phyloP scores from a whole-genome alignment of 345 rosid genomes.

The Eucalyptus sp. region DNA sequence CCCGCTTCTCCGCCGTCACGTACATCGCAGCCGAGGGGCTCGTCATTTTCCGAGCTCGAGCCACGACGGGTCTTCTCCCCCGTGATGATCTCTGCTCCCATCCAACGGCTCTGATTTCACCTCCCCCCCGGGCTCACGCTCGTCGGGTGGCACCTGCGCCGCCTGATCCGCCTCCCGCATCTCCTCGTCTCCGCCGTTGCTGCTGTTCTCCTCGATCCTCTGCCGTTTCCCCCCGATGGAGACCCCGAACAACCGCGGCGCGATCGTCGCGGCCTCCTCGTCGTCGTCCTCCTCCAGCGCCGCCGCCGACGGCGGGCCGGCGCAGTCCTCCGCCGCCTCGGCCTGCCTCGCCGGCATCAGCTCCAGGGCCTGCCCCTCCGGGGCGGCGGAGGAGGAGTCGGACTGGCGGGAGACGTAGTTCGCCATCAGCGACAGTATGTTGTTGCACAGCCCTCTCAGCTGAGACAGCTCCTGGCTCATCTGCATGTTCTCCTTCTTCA shows the following conservation, averaged over 20 bases:
- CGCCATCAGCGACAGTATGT: slow-evolving; percentile 49
- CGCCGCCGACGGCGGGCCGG: neutral
- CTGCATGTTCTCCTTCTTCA: slow-evolving; percentile 57
- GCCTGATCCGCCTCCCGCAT: slow-evolving; percentile 2
- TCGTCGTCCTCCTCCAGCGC: neutral
- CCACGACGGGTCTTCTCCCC: slow-evolving; percentile 26
- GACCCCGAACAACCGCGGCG: slow-evolving; percentile 77
- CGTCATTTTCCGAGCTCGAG: slow-evolving; percentile 45
- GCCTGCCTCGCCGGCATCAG: slow-evolving; percentile 23
- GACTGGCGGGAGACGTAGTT: slow-evolving; percentile 36
- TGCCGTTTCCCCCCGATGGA: slow-evolving; percentile 67
- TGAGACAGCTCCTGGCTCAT: slow-evolving; percentile 60
- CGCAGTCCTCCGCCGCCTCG: neutral
- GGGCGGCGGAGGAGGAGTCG: slow-evolving; percentile 4
- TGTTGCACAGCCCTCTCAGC: slow-evolving; percentile 54
- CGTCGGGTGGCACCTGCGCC: neutral
- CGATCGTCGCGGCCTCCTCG: slow-evolving; percentile 6
- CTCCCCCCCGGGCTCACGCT: slow-evolving; percentile 11
- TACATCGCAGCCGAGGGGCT: neutral
- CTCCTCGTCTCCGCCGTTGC: neutral
- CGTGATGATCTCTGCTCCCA: slow-evolving; percentile 11
- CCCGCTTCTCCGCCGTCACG: neutral
- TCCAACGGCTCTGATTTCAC: slow-evolving; percentile 60
- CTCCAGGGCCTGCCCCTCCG: slow-evolving; percentile 36
- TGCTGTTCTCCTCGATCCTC: slow-evolving; percentile 32